Evolutionary conservation across 164 flowering plant genomes (phyloP), one percentile per base, ranked within the genome.

Genomic region (Aristolochia contorta): DNA sequence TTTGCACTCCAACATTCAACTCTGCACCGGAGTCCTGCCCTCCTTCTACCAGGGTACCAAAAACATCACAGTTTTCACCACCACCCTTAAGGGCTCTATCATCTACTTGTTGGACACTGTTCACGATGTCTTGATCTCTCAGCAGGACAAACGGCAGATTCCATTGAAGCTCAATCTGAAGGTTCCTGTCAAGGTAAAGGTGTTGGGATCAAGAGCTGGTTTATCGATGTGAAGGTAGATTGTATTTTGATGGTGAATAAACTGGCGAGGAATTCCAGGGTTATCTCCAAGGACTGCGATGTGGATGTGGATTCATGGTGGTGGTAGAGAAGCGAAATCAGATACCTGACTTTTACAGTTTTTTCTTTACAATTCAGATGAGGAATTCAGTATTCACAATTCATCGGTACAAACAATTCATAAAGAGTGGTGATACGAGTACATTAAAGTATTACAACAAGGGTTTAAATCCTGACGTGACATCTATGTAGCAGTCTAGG

Each of bases 131-230:
- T 18, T 90, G 48, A 52, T 33, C n/a, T 72, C 60, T 0, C 70
- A 59, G 43, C 71, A 72, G 69, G 66, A 12, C 12, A 18, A 12
- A 3, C 72, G 83, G 47, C 57, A 58, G 60, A 79, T 90, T 61
- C 85, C 91, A 73, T 72, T 93, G n/a, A 57, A 14, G 52, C 6
- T 93, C 72, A 65, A 60, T 47, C 0, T 85, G 19, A 75, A 65
- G 37, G 82, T 70, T 6, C 97, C 99, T 18, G 86, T 91, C 14
- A 82, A 65, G 75, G 46, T 94, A 3, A 82, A 82, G 69, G 69
- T 85, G 0, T 93, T 95, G 5, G 80, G 63, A 67, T 91, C 24
- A 85, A 81, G 78, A 79, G 86, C 22, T 91, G 96, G 96, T 75
- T 58, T 71, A 62, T 91, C 10, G 74, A 79, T 48, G 85, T 85